Evolutionary conservation across 768 basidiomycete genomes (phyloP).

Genomic region (Boletellus sp.): DNA sequence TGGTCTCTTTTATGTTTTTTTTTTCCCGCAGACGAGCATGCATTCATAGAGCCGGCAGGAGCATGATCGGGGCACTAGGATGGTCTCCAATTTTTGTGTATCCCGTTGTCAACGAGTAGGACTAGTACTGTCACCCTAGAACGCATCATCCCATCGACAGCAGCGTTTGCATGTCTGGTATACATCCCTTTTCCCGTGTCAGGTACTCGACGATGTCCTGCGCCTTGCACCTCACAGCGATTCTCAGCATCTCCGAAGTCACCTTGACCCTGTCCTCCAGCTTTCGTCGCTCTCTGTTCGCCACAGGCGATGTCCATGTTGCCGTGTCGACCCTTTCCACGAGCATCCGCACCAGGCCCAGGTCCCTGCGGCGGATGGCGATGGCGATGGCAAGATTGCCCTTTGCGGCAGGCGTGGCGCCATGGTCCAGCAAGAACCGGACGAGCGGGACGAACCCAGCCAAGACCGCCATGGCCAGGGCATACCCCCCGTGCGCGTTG

Average conservation of each 20-base stretch:
- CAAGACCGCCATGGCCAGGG: slow-evolving; percentile 74
- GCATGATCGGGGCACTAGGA: slow-evolving; percentile 16
- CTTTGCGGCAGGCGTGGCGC: slow-evolving; percentile 66
- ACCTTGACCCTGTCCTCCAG: slow-evolving; percentile 58
- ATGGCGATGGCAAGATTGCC: slow-evolving; percentile 63
- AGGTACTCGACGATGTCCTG: slow-evolving; percentile 71
- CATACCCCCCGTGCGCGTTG: slow-evolving; percentile 78
- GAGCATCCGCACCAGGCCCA: slow-evolving; percentile 69
- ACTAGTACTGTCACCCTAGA: neutral
- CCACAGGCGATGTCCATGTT: slow-evolving; percentile 20
- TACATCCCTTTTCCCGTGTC: slow-evolving; percentile 61
- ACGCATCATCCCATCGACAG: slow-evolving; percentile 33
- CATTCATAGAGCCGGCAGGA: slow-evolving; percentile 26
- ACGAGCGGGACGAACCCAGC: slow-evolving; percentile 62
- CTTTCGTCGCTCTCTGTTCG: slow-evolving; percentile 45
- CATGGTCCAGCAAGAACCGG: slow-evolving; percentile 62
- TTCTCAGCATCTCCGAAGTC: slow-evolving; percentile 55
- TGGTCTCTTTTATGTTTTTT: neutral
- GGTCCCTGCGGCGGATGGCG: slow-evolving; percentile 69
- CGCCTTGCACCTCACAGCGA: slow-evolving; percentile 62
- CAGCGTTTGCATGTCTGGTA: slow-evolving; percentile 71
- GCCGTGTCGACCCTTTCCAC: slow-evolving; percentile 50
- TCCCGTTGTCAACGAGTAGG: neutral
- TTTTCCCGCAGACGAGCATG: slow-evolving; percentile 12
- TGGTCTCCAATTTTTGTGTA: slow-evolving; percentile 6